Base-by-base conservation (phyloP, 495 filamentous ascomycete species). In the Aspergillus saccharolyticus region DNA sequence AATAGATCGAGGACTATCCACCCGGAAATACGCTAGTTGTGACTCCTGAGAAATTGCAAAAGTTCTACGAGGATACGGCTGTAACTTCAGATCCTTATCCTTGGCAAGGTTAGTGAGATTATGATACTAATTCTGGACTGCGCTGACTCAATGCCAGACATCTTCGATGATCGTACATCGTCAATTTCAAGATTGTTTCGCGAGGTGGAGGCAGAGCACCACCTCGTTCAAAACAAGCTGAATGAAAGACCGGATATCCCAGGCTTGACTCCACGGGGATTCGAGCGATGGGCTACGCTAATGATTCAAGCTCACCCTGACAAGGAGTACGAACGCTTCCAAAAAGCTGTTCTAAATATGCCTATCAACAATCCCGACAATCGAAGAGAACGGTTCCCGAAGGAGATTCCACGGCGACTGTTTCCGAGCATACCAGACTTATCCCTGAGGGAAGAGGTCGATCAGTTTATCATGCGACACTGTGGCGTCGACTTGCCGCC, bases 231-330 rank as follows among this genome's bases (percentile, higher is more conserved):
- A 59, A 71, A 78, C 20, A 74, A 80, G 28, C 62, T 79, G 16
- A 75, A 77, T 14, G 77, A 82, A 48, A 70, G 78, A 53, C 90
- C 92, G 4, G 80, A 80, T 45, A 79, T 90, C 30, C 92, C 92
- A 2, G 87, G 81, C 15, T 76, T 97, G 16, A 96, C 92, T 1
- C 87, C 89, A 2, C 63, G 77, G 25, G 93, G 93, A 3, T 97
- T 96, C 67, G 80, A 87, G 57, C 73, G 73, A 53, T 96, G 89
- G 85, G 83, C 88, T 68, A 90, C 88, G 0, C 72, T 83, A 19
- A 78, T 88, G 71, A 87, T 96, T 49, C 83, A 84, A 62, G 87
- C 89, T 15, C 79, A 90, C 61, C 92, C 93, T 2, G 83, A 90
- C 39, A 80, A 83, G 46, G 93, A 97, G 70, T 85, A 84, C 57